Evolutionary conservation across 805 yeast species (phyloP).

Genomic region (Saturnispora hagleri): DNA sequence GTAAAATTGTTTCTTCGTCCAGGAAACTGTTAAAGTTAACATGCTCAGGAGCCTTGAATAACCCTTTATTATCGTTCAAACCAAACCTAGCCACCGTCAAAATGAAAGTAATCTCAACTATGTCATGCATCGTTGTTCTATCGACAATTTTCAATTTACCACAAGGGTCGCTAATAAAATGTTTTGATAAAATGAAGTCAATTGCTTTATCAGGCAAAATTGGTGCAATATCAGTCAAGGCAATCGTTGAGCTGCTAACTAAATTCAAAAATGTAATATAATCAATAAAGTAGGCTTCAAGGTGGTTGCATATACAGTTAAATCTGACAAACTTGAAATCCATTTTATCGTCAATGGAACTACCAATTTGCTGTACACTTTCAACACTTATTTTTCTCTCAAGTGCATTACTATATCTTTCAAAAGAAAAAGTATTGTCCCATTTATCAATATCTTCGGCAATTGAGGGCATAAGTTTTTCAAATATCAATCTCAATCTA

Average conservation of each 20-base stretch:
- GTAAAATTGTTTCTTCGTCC: constrained; percentile 7
- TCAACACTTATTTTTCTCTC: constrained; percentile 8
- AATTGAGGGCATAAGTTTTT: constrained; percentile 7
- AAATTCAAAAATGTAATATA: constrained; percentile 8
- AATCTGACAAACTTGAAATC: constrained; percentile 5
- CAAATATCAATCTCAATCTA: constrained; percentile 3
- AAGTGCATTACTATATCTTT: constrained; percentile 8
- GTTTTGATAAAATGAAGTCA: constrained; percentile 5
- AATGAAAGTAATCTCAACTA: constrained; percentile 17
- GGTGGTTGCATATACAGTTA: constrained; percentile 8
- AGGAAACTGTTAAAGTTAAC: constrained; percentile 7
- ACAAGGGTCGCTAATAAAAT: constrained; percentile 8
- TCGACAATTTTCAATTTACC: constrained; percentile 10
- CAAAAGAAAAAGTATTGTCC: constrained; percentile 7
- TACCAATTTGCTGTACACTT: neutral
- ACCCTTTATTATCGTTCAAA: constrained; percentile 2
- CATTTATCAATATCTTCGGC: constrained; percentile 6
- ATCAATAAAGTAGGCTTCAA: constrained; percentile 16
- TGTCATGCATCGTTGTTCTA: constrained; percentile 14
- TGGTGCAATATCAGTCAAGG: constrained; percentile 6
- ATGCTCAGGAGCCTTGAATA: constrained; percentile 2
- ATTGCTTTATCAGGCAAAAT: constrained; percentile 16
- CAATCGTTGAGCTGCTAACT: constrained; percentile 5
- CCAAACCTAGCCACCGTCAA: constrained; percentile 15
- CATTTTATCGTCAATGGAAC: neutral